Evolutionary conservation across 208 protist genomes (phyloP), one percentile per base, ranked within the genome.

Genomic region (Leishmania tarentolae): DNA sequence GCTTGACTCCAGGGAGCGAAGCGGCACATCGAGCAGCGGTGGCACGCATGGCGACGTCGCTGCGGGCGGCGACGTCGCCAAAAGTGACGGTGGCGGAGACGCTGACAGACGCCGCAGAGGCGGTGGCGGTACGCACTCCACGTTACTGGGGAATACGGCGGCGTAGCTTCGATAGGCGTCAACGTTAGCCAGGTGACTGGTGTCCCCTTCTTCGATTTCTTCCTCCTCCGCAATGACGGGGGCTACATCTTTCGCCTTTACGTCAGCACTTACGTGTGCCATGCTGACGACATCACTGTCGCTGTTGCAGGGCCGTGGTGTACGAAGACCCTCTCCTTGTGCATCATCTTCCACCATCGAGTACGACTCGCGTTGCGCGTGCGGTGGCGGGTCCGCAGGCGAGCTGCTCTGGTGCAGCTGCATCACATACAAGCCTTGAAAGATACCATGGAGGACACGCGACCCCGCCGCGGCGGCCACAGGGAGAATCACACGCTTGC

Each of bases 401-500:
- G 46, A 35, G 11, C 15, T 82, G 75, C 69, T 47, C 70, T 77
- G 72, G 17, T 82, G 79, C 42, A 86, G 76, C 61, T 80, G 78
- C 73, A 80, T 89, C 50, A 85, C 78, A 7, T 82, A 56, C n/a
- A 93, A 56, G 5, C 86, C 91, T 42, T 93, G 85, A 35, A 95
- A 79, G 17, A 96, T 83, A 11, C 89, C 86, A 65, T 89, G 79
- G 40, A 96, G 66, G 71, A 94, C 75, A 40, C 86, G 88, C 47
- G 87, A 89, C 59, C 88, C 85, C 6, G 76, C 86, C 1, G 87
- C 93, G 42, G 88, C 90, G 40, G 84, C 84, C 40, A 90, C 78
- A 15, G 91, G 93, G 19, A 96, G 74, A 71, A 95, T 86, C 17
- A 96, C 85, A 50, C 85, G 83, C 59, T 84, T 76, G 3, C 80